Evolutionary conservation across 345 rosid genomes (phyloP).

Genomic region (Balakata baccata): DNA sequence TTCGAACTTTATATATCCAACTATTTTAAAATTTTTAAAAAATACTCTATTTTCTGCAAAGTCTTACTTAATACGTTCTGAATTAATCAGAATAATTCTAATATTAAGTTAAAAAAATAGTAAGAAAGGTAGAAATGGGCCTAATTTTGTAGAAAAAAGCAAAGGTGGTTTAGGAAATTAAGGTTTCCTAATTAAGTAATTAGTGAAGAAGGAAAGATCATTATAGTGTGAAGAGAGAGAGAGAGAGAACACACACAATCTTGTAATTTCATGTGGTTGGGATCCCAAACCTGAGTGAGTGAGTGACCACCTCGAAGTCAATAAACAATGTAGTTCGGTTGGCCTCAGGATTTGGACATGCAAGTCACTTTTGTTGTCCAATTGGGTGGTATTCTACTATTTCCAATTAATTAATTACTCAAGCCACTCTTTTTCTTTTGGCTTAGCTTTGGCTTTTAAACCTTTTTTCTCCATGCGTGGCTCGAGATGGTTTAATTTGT

Average conservation of each 20-base stretch:
- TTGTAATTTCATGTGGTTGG: constrained; percentile 26
- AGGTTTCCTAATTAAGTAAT: constrained; percentile 32
- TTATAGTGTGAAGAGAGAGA: constrained; percentile 13
- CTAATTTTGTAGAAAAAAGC: neutral
- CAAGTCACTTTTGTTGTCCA: constrained; percentile 42
- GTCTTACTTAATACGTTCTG: too few species aligned
- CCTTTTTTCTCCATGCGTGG: constrained; percentile 37
- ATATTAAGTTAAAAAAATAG: too few species aligned
- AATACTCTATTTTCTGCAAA: too few species aligned
- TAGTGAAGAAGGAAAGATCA: constrained; percentile 19
- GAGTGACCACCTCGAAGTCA: constrained; percentile 33
- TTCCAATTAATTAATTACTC: constrained; percentile 15
- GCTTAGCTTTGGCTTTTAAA: constrained; percentile 16
- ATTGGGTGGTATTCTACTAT: constrained; percentile 37
- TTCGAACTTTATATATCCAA: too few species aligned
- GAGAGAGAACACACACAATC: neutral
- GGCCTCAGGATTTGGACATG: constrained; percentile 47
- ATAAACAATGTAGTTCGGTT: constrained; percentile 32
- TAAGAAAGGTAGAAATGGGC: neutral
- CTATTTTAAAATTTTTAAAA: too few species aligned
- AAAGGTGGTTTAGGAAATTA: constrained; percentile 19
- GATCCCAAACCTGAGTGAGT: constrained; percentile 38
- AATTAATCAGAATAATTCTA: too few species aligned
- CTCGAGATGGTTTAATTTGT: constrained; percentile 41
- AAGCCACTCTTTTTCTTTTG: constrained; percentile 16